These are phyloP conservation scores for Akanthomyces uredinophilus DNA, from an alignment of 2,329 filamentous ascomycete genomes.

Conservation along the genomic window DNA sequence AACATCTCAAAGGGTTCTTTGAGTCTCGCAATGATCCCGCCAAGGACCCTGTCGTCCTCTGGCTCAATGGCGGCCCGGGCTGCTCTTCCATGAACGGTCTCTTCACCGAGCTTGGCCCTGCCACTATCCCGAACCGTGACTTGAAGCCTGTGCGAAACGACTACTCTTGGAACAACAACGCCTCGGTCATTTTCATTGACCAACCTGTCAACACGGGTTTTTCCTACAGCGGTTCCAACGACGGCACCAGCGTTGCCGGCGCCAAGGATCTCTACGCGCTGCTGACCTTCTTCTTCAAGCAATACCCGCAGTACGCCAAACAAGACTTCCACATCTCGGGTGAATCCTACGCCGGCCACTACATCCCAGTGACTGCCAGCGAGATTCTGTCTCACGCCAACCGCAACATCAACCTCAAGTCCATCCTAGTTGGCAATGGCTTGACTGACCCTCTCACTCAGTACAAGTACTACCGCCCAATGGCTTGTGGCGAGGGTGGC, in stretches of 20 bases:
- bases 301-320: slow-evolving; percentile 91
- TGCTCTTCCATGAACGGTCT: slow-evolving; percentile 95
- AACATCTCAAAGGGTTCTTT: slow-evolving; percentile 66
- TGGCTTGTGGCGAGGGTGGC: slow-evolving; percentile 95
- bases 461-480: slow-evolving; percentile 92
- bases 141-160: slow-evolving; percentile 76
- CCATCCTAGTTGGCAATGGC: slow-evolving; percentile 91
- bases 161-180: slow-evolving; percentile 93
- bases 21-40: slow-evolving; percentile 96
- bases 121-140: slow-evolving; percentile 76
- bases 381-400: slow-evolving; percentile 94
- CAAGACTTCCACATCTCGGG: slow-evolving; percentile 98
- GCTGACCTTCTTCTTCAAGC: slow-evolving; percentile 95
- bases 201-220: slow-evolving; percentile 98
- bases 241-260: slow-evolving; percentile 90
- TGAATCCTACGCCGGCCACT: slow-evolving; percentile 93
- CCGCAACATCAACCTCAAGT: slow-evolving; percentile 96
- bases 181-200: slow-evolving; percentile 98
- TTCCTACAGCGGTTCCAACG: slow-evolving; percentile 86
- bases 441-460: slow-evolving; percentile 90
- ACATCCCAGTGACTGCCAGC: slow-evolving; percentile 85
- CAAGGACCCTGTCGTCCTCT: slow-evolving; percentile 92
- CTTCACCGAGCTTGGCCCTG: slow-evolving; percentile 96
- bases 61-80: slow-evolving; percentile 93
- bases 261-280: slow-evolving; percentile 98